Conservation (phyloP, 208 protist genomes). For the Leishmania major region DNA sequence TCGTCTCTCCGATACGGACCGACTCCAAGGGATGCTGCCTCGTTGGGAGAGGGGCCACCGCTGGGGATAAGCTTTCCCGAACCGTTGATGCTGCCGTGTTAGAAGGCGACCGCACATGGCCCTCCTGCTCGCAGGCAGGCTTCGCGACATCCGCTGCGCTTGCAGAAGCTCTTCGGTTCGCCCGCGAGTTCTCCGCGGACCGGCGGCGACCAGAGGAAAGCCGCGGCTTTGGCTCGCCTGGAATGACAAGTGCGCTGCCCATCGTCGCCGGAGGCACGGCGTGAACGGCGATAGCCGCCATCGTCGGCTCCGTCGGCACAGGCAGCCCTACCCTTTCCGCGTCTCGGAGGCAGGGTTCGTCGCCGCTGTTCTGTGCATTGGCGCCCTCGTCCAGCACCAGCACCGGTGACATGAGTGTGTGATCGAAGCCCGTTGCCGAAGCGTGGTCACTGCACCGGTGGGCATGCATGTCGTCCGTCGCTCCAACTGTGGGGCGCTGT, state of each 20-base stretch:
- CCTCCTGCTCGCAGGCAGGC: conserved; percentile 18
- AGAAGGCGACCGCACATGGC: background rate
- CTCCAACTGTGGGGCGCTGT: conserved; percentile 13
- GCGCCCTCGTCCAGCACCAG: background rate
- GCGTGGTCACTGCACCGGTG: background rate
- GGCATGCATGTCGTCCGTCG: background rate
- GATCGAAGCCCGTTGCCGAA: background rate
- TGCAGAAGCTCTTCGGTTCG: background rate
- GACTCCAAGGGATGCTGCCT: background rate
- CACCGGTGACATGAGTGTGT: background rate
- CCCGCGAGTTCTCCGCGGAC: conserved; percentile 10
- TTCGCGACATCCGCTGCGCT: background rate
- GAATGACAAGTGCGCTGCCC: background rate
- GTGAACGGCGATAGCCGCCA: too few species aligned
- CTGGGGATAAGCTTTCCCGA: background rate
- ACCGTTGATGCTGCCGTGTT: background rate
- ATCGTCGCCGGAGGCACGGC: background rate
- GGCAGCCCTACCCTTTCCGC: background rate
- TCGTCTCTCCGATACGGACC: background rate
- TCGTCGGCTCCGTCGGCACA: too few species aligned
- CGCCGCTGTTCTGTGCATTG: background rate
- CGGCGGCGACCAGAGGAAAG: conserved; percentile 1
- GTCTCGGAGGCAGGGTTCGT: background rate
- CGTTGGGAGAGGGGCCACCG: background rate
- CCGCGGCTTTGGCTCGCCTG: background rate